These are phyloP conservation scores for Fusarium acutatum DNA, from an alignment of 2,329 filamentous ascomycete species.

Conservation along the genomic window DNA sequence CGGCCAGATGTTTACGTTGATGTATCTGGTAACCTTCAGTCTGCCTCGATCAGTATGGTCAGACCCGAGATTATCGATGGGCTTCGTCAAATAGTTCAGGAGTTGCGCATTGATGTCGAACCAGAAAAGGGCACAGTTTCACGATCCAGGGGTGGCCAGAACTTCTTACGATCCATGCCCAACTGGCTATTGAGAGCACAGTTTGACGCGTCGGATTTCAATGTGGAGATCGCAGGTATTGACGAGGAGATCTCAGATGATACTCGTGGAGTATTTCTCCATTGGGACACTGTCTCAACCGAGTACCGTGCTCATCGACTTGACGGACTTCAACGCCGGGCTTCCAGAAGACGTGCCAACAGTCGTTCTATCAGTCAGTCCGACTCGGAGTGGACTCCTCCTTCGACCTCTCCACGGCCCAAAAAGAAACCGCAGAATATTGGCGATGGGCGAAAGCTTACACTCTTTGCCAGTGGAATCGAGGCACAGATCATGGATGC, in stretches of 20 bases:
- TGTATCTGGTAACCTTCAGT: constrained; percentile 81
- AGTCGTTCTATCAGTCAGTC: constrained; percentile 74
- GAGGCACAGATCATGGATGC: constrained; percentile 93
- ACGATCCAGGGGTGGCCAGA: constrained; percentile 63
- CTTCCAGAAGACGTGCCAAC: constrained; percentile 74
- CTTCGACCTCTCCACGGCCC: constrained; percentile 50
- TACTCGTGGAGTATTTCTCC: constrained; percentile 82
- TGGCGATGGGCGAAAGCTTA: constrained; percentile 82
- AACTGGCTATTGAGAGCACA: constrained; percentile 85
- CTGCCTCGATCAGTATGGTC: constrained; percentile 88
- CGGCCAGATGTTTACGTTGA: constrained; percentile 86
- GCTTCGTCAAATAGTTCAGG: constrained; percentile 87
- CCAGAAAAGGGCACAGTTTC: constrained; percentile 62
- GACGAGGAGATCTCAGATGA: constrained; percentile 85
- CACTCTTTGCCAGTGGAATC: constrained; percentile 81
- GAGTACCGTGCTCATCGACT: constrained; percentile 88
- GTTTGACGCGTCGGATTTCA: constrained; percentile 88
- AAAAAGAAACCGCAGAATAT: constrained; percentile 63
- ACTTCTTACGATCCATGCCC: constrained; percentile 81
- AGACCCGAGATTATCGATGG: constrained; percentile 93
- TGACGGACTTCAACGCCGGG: constrained; percentile 67
- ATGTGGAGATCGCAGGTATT: constrained; percentile 87
- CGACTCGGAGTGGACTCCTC: constrained; percentile 68
- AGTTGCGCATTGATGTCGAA: constrained; percentile 77
- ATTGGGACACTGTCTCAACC: constrained; percentile 85